phyloP scores from a whole-genome alignment of 768 basidiomycete genomes.

The Lentinula raphanica region DNA sequence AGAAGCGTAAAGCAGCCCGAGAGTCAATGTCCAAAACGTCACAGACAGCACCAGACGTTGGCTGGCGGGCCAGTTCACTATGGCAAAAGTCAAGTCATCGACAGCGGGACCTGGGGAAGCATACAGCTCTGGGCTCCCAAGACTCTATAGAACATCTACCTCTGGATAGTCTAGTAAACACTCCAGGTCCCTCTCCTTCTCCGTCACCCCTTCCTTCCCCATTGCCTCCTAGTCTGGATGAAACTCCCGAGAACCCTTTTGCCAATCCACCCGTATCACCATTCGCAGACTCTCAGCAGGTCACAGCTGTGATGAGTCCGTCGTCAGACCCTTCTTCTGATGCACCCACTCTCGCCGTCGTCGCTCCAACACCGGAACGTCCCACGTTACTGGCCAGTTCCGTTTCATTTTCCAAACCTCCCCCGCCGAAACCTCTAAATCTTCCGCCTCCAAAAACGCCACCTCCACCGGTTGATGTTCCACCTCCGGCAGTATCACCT shows the following conservation, averaged over 20 bases:
- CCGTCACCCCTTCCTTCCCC: constrained; percentile 30
- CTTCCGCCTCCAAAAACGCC: constrained; percentile 59
- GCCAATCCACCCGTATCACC: constrained; percentile 44
- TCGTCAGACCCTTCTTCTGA: constrained; percentile 14
- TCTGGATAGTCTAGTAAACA: constrained; percentile 44
- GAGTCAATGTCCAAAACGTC: constrained; percentile 33
- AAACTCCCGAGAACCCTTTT: constrained; percentile 38
- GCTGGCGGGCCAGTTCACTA: constrained; percentile 53
- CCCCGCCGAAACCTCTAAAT: constrained; percentile 53
- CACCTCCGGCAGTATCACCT: constrained; percentile 30
- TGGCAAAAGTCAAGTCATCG: constrained; percentile 39
- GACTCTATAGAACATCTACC: constrained; percentile 52
- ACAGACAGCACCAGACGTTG: constrained; percentile 42
- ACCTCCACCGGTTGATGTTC: constrained; percentile 37
- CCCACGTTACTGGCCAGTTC: constrained; percentile 21
- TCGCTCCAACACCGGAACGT: constrained; percentile 14
- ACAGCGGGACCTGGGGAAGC: constrained; percentile 28
- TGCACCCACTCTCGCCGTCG: neutral
- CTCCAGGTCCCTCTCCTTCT: constrained; percentile 15
- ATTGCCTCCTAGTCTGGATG: constrained; percentile 23
- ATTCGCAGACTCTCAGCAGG: constrained; percentile 35
- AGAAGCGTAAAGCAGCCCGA: constrained; percentile 67
- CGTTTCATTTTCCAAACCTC: constrained; percentile 23
- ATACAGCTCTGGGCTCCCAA: constrained; percentile 44
- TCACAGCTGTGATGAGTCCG: constrained; percentile 18